Evolutionary conservation across 176 grass and related monocot genomes (phyloP), one percentile per base, ranked within the genome.

Genomic region (Juncus effusus): DNA sequence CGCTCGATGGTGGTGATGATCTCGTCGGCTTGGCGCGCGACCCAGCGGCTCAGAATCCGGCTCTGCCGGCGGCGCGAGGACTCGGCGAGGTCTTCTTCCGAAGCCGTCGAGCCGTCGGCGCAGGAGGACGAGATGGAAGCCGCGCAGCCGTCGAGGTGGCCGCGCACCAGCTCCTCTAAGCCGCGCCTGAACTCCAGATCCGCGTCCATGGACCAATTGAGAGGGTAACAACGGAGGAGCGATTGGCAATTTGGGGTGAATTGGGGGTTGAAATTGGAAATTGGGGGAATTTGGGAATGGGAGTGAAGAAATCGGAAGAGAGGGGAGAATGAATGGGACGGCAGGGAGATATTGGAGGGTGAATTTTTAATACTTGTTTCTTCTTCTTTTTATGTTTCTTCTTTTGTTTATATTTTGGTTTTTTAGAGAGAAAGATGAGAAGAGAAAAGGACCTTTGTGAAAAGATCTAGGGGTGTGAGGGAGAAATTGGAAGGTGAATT

Each of bases 11-110:
- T 89, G 42, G 84, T 89, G 39, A 99, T 86, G 77, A 99, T 87
- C 94, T 99, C 94, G 78, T 93, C 94, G 10, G 94, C 94, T 81
- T 93, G 87, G 40, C 94, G 85, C 42, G 94, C 94, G 51, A 97
- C 94, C 88, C 88, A 92, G 42, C 94, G 88, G 72, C 88, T 89
- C 42, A 97, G 80, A 16, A 96, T 84, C 56, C 82, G 82, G 50
- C 80, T 91, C 38, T 96, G 81, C 10, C 79, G 74, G 51, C 82
- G 77, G 11, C 88, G 77, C 47, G 84, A 87, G 9, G 80, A 70
- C 81, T 84, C 88, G 72, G 7, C 44, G 71, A 7, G 52, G 9
- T 0, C 42, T 80, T 7, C 35, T 77, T 36, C 79, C 72, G 4
- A 53, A 64, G 13, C 80, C 13, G 69, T 65, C 16, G 72, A 86